Evolutionary conservation across 768 basidiomycete species (phyloP).

Genomic region (Chalciporus sphaerocephalus): DNA sequence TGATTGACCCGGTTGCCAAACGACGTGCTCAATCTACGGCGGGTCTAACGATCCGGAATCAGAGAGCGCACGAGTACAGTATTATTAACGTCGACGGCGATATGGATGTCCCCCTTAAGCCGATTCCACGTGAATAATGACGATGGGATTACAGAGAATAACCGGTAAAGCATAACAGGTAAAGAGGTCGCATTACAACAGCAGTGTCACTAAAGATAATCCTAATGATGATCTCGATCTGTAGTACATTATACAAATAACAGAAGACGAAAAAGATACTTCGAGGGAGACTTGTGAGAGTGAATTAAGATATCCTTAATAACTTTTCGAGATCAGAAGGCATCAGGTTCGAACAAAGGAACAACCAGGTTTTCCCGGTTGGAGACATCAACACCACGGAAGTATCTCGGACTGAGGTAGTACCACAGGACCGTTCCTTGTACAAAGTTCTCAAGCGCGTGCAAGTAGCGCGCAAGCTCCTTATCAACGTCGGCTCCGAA

Average conservation of each 20-base stretch:
- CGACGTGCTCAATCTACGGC: no score
- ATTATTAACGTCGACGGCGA: no score
- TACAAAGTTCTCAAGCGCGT: slow-evolving; percentile 36
- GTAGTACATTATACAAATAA: slow-evolving; percentile 18
- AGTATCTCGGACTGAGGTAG: slow-evolving; percentile 37
- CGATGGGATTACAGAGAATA: slow-evolving; percentile 6
- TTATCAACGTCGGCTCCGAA: slow-evolving; percentile 33
- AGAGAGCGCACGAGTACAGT: no score
- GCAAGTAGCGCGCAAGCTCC: slow-evolving; percentile 32
- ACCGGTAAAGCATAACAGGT: slow-evolving; percentile 3
- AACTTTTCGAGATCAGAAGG: slow-evolving; percentile 15
- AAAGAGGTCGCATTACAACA: slow-evolving; percentile 20
- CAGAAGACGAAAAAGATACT: not conserved
- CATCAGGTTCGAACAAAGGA: slow-evolving; percentile 27
- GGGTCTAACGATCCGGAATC: no score
- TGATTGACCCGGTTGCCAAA: no score
- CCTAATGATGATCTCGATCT: slow-evolving; percentile 17
- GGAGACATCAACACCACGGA: slow-evolving; percentile 32
- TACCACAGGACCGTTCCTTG: slow-evolving; percentile 40
- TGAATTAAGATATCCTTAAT: not conserved
- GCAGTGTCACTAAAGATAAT: not conserved
- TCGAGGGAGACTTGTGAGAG: not conserved
- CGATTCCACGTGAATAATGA: no score
- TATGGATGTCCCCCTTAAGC: no score
- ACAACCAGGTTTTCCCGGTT: slow-evolving; percentile 28